phyloP scores from a whole-genome alignment of 371 early-diverging fungal species.

The Mortierella polycephala region DNA sequence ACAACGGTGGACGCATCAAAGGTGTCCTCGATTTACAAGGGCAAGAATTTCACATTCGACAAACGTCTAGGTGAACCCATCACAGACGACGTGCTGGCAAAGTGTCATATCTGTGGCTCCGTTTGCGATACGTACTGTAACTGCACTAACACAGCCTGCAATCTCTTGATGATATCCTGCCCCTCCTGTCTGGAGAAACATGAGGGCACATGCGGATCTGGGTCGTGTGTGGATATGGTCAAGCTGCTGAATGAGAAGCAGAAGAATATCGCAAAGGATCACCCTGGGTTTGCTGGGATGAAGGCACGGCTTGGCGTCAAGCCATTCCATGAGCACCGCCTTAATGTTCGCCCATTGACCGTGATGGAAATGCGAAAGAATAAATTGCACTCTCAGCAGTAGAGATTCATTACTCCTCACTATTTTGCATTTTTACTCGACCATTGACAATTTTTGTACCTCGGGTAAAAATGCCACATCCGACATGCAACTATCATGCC shows the following conservation, averaged over 20 bases:
- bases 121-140: conserved; percentile 74
- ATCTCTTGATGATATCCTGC: conserved; percentile 80
- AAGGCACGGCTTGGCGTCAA: conserved; percentile 41
- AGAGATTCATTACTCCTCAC: neutral
- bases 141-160: conserved; percentile 73
- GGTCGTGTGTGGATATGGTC: conserved; percentile 63
- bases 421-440: neutral
- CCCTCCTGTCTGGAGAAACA: conserved; percentile 65
- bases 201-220: conserved; percentile 71
- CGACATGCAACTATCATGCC: no score
- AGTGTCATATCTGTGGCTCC: conserved; percentile 77
- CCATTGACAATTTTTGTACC: no score
- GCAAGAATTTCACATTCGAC: conserved; percentile 86
- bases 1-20: neutral
- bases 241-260: conserved; percentile 44
- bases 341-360: conserved; percentile 32
- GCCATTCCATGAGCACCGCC: conserved; percentile 36
- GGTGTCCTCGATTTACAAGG: conserved; percentile 67
- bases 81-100: conserved; percentile 69
- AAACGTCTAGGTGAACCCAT: conserved; percentile 78
- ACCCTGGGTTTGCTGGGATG: conserved; percentile 39
- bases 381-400: conserved; percentile 4
- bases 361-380: conserved; percentile 36
- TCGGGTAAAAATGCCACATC: no score
- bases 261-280: conserved; percentile 21